Conservation (phyloP, 148 eudicot genomes). For the Dysphania ambrosioides region DNA sequence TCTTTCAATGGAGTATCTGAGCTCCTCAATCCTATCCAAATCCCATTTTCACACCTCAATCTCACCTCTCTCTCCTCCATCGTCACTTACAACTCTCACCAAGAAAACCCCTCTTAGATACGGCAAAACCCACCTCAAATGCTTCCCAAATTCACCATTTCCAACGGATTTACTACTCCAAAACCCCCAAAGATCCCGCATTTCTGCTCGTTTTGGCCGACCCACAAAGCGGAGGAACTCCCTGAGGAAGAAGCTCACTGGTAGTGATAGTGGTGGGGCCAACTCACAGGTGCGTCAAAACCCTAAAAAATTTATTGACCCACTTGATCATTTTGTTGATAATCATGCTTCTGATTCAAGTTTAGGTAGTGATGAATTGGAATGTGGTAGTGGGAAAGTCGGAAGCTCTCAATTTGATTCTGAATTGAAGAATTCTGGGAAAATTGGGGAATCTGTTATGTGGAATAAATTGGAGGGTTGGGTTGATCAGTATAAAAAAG, state of each 20-base stretch:
- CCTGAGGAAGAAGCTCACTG: constrained; percentile 61
- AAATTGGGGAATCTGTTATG: constrained; percentile 41
- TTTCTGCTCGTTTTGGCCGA: constrained; percentile 50
- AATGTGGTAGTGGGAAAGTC: constrained; percentile 14
- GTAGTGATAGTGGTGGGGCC: constrained; percentile 23
- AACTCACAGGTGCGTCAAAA: constrained; percentile 41
- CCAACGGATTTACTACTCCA: constrained; percentile 21
- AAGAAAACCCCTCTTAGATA: constrained; percentile 30
- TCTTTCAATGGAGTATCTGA: constrained; percentile 39
- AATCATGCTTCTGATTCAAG: constrained; percentile 21
- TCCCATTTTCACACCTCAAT: constrained; percentile 3
- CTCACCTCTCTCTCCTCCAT: constrained; percentile 22
- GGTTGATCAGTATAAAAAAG: constrained; percentile 70
- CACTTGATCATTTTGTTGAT: constrained; percentile 31
- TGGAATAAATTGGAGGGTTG: constrained; percentile 62
- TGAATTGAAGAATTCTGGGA: constrained; percentile 14
- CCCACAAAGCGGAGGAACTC: constrained; percentile 54
- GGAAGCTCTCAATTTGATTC: constrained; percentile 29
- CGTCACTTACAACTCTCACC: constrained; percentile 24
- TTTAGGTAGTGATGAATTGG: constrained; percentile 21
- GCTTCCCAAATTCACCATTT: constrained; percentile 18
- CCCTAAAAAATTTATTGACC: constrained; percentile 25
- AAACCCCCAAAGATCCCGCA: constrained; percentile 26
- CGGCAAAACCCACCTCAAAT: constrained; percentile 28
- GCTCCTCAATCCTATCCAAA: constrained; percentile 18